Evolutionary conservation across 2,329 filamentous ascomycete species (phyloP), one percentile per base, ranked within the genome.

Genomic region (Ophiostoma sp.): DNA sequence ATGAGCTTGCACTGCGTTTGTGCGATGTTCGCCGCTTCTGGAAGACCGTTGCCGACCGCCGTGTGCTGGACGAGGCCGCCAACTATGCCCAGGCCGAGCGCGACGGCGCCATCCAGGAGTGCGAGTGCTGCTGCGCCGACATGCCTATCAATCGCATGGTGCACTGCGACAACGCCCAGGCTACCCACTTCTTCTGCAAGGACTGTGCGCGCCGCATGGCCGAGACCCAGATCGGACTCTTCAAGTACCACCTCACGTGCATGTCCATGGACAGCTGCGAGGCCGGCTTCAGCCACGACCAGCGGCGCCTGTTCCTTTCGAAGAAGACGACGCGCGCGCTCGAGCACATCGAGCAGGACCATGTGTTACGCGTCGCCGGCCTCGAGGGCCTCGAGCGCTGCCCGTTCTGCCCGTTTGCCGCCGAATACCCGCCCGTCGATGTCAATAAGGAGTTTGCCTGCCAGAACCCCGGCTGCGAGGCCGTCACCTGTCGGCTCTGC

Each of bases 341-440:
- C 2, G 89, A 90, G 68, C 83, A 85, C 36, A 83, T 93, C 66
- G 89, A 93, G 75, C 87, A 91, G 75, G 85, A 90, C 73, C 83
- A 88, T 18, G 84, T 86, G 38, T 80, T 96, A 52, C 84, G 85
- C n/a, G 80, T 85, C 70, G 90, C 91, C 0, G 85, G 83, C 0
- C 83, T 96, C 47, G 87, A 92, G 55, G 86, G 88, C 70, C 83
- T 96, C 1, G 89, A 85, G 44, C 86, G 84, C 44, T 96, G 92
- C 72, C 91, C 92, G 0, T 95, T 93, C 74, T 96, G 92, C 76
- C 87, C 90, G 36, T 96, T 86, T 79, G 91, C 90, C 58, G 90
- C 87, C 45, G 89, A 92, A 69, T 90, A 87, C 71, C 86, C 85
- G 0, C 85, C 90, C 0, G 78, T 89, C 1, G 85, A 89, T 18